These are phyloP conservation scores for Suillus americanus DNA, from an alignment of 768 basidiomycete species.

Conservation along the genomic window DNA sequence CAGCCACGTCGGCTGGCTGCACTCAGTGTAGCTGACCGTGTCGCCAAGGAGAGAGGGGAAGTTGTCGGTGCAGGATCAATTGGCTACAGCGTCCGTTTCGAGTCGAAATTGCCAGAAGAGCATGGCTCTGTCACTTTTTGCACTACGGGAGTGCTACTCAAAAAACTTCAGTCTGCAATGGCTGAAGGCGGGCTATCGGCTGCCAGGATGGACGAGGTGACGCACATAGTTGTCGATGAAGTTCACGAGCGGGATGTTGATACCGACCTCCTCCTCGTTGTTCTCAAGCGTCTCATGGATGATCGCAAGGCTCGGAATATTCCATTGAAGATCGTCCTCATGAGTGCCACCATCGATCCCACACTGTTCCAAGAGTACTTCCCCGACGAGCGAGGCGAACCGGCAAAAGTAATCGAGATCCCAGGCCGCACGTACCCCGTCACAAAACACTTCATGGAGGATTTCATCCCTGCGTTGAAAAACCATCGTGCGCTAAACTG, in stretches of 20 bases:
- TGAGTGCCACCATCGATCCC: conserved; percentile 96
- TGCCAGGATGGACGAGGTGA: conserved; percentile 66
- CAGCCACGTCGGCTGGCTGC: conserved; percentile 92
- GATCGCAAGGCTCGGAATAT: conserved; percentile 69
- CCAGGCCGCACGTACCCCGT: conserved; percentile 95
- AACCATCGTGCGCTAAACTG: conserved; percentile 44
- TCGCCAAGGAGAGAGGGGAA: conserved; percentile 86
- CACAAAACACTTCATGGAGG: conserved; percentile 75
- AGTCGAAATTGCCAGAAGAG: conserved; percentile 71
- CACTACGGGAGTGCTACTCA: conserved; percentile 89
- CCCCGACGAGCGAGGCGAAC: conserved; percentile 53
- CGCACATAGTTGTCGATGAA: conserved; percentile 93
- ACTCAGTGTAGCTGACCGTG: conserved; percentile 87
- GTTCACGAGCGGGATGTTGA: conserved; percentile 96
- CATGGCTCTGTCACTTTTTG: conserved; percentile 90
- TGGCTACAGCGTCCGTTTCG: conserved; percentile 93
- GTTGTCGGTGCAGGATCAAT: conserved; percentile 61
- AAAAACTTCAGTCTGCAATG: conserved; percentile 77
- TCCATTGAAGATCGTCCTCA: conserved; percentile 84
- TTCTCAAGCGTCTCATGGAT: conserved; percentile 78
- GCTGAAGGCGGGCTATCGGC: conserved; percentile 37
- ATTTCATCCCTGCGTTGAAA: conserved; percentile 58
- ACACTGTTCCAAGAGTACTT: conserved; percentile 90
- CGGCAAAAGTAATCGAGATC: conserved; percentile 72
- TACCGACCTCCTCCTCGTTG: conserved; percentile 86